phyloP scores from a whole-genome alignment of 148 eudicot species.

The Fagopyrum tataricum region DNA sequence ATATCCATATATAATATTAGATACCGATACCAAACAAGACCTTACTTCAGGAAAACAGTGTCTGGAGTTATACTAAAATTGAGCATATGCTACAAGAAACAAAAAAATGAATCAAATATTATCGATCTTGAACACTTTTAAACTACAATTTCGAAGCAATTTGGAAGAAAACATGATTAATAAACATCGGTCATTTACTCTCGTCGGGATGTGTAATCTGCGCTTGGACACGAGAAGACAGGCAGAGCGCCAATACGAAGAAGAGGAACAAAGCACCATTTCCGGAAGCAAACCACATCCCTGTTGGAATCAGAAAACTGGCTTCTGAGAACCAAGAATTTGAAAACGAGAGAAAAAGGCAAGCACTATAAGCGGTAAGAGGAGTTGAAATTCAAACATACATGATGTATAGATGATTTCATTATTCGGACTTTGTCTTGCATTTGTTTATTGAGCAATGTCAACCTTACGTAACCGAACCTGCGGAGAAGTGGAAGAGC shows the following conservation, averaged over 20 bases:
- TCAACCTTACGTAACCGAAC: neutral
- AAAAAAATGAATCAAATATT: neutral
- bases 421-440: neutral
- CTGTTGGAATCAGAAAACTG: neutral
- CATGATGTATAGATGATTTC: neutral
- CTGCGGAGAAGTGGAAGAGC: neutral
- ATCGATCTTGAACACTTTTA: neutral
- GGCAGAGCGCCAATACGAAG: neutral
- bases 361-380: neutral
- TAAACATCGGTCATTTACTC: neutral
- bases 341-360: neutral
- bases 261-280: neutral
- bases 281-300: neutral
- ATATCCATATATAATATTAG: no score
- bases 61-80: neutral
- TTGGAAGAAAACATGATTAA: neutral
- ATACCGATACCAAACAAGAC: no score
- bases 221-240: neutral
- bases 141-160: neutral
- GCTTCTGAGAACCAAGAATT: neutral
- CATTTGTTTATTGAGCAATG: neutral
- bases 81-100: neutral
- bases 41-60: no score
- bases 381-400: neutral
- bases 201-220: constrained; percentile 9